Base-by-base conservation (phyloP, 352 stramenopile genomes). In the Phytopythium delawarense region DNA sequence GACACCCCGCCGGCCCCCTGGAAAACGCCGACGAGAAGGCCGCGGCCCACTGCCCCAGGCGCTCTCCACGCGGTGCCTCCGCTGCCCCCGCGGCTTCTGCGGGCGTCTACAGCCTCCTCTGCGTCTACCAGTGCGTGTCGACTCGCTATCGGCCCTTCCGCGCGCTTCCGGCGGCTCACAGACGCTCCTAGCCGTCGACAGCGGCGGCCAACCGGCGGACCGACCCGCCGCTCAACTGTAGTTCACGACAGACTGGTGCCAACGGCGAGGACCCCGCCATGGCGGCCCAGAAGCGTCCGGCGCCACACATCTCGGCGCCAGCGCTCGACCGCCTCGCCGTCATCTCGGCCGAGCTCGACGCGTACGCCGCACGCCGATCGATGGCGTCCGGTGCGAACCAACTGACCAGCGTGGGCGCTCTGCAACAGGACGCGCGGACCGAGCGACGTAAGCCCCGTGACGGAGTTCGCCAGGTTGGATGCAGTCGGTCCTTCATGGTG, bases 301-400 rank as follows among this genome's bases (percentile, higher is more conserved):
- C 34, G 20, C 11, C 46, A 12, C 58, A 63, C 37, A 56, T 63
- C 16, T 21, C 20, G 32, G 32, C 57, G 30, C 57, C 57, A 2
- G 57, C 32, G 40, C 58, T 63, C 45, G 58, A 63, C 35, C 42
- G 48, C 50, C 58, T 63, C 46, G 58, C 58, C 32, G 58, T 63
- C 48, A 40, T 63, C 23, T 63, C 58, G 35, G 39, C 58, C 5
- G 58, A 63, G 58, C 58, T 63, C 1, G 30, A 48, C n/a, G 34
- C 28, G 46, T 63, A 44, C 39, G 48, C 49, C 21, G 32, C 42
- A 12, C 54, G 9, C 35, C 18, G 3, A 48, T 6, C 18, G 20
- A 20, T 4, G 42, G 21, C 1, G 42, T 49, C 18, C 8, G 12
- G 7, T 20, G 7, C 12, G 1, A 8, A 32, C 45, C 45, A 23